A percentile compares a stretch with the other conserved stretches of the same genome.
These are phyloP conservation scores for Anthracocystis panici-leucophaei DNA, from an alignment of 1,284 basidiomycete species.

Conservation along the genomic window DNA sequence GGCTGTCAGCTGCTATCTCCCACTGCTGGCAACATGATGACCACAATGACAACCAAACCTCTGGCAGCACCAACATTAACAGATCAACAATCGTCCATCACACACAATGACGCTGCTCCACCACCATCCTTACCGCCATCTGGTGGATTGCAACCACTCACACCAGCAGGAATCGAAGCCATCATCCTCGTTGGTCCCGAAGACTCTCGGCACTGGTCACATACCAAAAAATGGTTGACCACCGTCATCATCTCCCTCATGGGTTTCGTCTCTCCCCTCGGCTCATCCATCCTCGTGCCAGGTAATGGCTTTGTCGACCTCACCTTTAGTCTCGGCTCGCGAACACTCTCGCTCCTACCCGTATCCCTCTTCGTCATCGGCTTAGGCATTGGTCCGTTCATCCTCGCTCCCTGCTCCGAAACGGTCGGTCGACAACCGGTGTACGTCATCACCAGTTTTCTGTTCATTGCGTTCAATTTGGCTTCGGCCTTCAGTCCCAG, in stretches of 20 bases:
- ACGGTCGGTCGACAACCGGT: slow-evolving; percentile 71
- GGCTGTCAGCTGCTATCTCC: not conserved
- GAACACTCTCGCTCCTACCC: slow-evolving; percentile 51
- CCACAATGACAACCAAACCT: slow-evolving; percentile 7
- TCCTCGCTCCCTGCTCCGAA: slow-evolving; percentile 72
- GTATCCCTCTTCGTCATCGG: slow-evolving; percentile 59
- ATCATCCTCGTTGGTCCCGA: slow-evolving; percentile 36
- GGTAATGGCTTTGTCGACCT: slow-evolving; percentile 46
- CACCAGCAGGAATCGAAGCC: slow-evolving; percentile 26
- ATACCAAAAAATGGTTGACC: slow-evolving; percentile 52
- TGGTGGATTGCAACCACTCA: slow-evolving; percentile 21
- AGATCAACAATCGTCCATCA: not conserved
- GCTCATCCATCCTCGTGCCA: slow-evolving; percentile 60
- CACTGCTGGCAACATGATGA: not conserved
- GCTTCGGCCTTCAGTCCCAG: slow-evolving; percentile 63
- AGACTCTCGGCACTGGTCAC: slow-evolving; percentile 40
- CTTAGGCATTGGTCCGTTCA: slow-evolving; percentile 70
- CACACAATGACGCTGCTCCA: slow-evolving; percentile 2
- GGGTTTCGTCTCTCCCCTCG: slow-evolving; percentile 65
- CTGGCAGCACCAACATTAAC: slow-evolving; percentile 6
- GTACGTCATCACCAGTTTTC: slow-evolving; percentile 64
- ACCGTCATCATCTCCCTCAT: slow-evolving; percentile 61
- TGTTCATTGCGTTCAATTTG: slow-evolving; percentile 69
- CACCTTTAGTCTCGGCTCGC: slow-evolving; percentile 40
- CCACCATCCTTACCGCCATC: slow-evolving; percentile 6